A percentile compares a stretch with the other conserved stretches of the same genome.
Conservation (phyloP, 345 rosid genomes). For the Barbarea vulgaris region DNA sequence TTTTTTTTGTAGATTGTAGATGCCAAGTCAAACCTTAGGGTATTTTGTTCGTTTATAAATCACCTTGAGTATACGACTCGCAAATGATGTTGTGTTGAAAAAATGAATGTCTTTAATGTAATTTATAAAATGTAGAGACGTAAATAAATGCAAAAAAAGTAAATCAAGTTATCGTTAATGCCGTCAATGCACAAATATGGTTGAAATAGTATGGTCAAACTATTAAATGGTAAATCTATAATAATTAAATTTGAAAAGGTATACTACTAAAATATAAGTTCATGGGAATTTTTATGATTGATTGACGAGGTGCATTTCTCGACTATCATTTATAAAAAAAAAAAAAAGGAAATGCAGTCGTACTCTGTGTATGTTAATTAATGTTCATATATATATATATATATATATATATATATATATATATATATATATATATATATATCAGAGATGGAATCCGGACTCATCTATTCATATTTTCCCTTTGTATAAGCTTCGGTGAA, state of each 20-base stretch:
- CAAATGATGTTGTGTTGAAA: neutral
- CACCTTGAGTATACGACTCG: neutral
- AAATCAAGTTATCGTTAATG: neutral
- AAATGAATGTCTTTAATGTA: neutral
- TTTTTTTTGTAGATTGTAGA: neutral
- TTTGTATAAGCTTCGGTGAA: conserved; percentile 9
- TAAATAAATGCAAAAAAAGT: neutral
- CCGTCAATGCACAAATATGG: neutral
- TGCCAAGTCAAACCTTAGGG: neutral
- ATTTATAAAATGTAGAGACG: neutral
- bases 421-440: no score
- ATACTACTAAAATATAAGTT: neutral
- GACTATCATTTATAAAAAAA: neutral
- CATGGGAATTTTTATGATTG: neutral
- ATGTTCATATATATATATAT: no score
- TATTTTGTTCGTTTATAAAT: neutral
- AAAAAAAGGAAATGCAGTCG: neutral
- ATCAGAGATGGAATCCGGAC: neutral
- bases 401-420: no score
- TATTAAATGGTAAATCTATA: conserved; percentile 6
- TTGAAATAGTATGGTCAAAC: conserved; percentile 13
- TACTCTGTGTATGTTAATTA: neutral
- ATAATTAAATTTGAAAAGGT: neutral
- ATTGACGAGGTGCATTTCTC: conserved; percentile 3
- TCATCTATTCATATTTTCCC: neutral